These are phyloP conservation scores for Suillus fuscotomentosus DNA, from an alignment of 768 basidiomycete genomes.

Conservation along the genomic window DNA sequence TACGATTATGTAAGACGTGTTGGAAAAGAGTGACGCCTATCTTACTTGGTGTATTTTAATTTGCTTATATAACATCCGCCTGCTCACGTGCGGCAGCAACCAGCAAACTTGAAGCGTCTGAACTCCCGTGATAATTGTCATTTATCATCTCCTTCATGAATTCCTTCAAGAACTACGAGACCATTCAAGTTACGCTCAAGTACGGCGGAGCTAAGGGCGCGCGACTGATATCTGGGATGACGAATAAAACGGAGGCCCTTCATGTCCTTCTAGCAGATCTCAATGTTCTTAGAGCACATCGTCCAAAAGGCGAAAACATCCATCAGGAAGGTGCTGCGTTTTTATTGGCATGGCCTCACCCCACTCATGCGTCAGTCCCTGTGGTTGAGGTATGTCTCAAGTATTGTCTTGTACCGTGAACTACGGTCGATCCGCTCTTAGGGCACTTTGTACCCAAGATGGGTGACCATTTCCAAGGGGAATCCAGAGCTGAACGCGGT, in stretches of 20 bases:
- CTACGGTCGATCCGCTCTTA: conserved; percentile 3
- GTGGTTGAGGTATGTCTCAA: neutral
- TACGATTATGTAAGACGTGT: too few relatives aligned
- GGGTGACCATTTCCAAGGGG: conserved; percentile 22
- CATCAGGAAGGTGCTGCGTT: conserved; percentile 17
- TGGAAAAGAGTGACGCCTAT: too few relatives aligned
- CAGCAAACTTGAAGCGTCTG: too few relatives aligned
- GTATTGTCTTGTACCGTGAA: neutral
- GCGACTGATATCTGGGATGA: conserved; percentile 11
- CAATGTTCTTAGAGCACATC: conserved; percentile 28
- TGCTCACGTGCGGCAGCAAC: too few relatives aligned
- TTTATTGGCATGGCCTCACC: conserved; percentile 24
- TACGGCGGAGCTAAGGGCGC: conserved; percentile 20
- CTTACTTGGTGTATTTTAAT: too few relatives aligned
- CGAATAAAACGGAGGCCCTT: conserved; percentile 14
- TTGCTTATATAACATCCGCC: too few relatives aligned
- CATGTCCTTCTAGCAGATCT: conserved; percentile 28
- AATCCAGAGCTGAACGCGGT: conserved; percentile 23
- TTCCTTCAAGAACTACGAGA: conserved; percentile 7
- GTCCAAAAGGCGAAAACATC: conserved; percentile 27
- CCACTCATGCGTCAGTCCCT: conserved; percentile 9
- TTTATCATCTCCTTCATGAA: neutral
- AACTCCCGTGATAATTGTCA: too few relatives aligned
- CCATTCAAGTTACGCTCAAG: conserved; percentile 24
- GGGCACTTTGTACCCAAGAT: conserved; percentile 24